Conservation (phyloP, 768 basidiomycete species). For the Rhodosporidiobolus sp. region DNA sequence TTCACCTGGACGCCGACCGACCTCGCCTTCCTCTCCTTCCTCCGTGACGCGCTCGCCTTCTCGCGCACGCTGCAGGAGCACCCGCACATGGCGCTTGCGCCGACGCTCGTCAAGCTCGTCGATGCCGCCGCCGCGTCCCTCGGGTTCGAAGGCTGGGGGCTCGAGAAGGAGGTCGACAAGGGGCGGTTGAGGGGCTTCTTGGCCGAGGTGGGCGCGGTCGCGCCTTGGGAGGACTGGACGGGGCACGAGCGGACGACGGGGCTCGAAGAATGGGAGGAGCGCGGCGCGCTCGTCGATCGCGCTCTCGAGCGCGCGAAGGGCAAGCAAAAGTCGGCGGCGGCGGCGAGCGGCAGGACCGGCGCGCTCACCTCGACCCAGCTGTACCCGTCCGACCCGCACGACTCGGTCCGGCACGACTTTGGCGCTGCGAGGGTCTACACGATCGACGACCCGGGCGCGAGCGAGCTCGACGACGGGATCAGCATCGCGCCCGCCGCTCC, state of each 20-base stretch:
- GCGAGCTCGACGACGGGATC: conserved; percentile 91
- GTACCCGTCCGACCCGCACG: conserved; percentile 59
- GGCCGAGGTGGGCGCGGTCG: conserved; percentile 66
- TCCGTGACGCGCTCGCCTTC: conserved; percentile 45
- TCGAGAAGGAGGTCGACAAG: conserved; percentile 17
- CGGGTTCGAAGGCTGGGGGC: conserved; percentile 43
- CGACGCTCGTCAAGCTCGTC: conserved; percentile 61
- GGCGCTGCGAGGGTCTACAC: conserved; percentile 76
- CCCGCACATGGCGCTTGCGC: conserved; percentile 59
- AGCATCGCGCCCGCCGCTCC: conserved; percentile 67
- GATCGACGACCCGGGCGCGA: conserved; percentile 72
- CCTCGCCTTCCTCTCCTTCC: conserved; percentile 44
- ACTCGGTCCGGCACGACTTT: conserved; percentile 78
- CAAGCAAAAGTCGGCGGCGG: background rate
- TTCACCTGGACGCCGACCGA: conserved; percentile 44
- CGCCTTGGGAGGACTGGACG: conserved; percentile 74
- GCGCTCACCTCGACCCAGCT: background rate
- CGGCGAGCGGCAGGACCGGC: background rate
- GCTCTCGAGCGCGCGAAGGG: background rate
- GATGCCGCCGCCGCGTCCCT: conserved; percentile 45
- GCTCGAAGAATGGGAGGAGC: conserved; percentile 15
- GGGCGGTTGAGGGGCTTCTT: conserved; percentile 52
- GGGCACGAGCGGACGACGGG: conserved; percentile 51
- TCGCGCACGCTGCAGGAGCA: conserved; percentile 57
- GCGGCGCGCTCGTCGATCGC: background rate